phyloP scores from a whole-genome alignment of 2,329 filamentous ascomycete species.

The Aspergillus melleus region DNA sequence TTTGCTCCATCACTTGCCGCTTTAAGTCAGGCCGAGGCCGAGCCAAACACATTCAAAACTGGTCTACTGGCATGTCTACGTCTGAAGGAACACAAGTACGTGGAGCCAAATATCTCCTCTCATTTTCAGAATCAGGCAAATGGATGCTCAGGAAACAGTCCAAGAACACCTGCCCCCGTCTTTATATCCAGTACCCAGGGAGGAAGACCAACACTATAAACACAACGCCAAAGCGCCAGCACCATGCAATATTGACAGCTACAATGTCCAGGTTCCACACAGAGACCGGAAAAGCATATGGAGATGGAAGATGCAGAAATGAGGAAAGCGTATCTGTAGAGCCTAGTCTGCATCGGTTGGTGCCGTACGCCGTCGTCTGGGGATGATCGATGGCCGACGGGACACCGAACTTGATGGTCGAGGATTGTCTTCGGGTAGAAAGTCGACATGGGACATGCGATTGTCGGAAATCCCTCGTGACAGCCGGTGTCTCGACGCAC shows the following conservation, averaged over 20 bases:
- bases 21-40: constrained; percentile 5
- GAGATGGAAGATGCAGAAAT: not conserved
- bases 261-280: not conserved
- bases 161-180: too few species aligned
- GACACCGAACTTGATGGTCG: constrained; percentile 32
- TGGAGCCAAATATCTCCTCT: not conserved
- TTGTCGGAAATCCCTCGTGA: constrained; percentile 37
- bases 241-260: constrained; percentile 23
- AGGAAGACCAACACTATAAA: not conserved
- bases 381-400: constrained; percentile 38
- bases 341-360: constrained; percentile 41
- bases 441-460: constrained; percentile 38
- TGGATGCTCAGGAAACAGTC: not conserved
- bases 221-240: constrained; percentile 22
- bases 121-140: not conserved
- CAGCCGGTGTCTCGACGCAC: constrained; percentile 35
- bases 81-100: not conserved
- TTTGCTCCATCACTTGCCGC: constrained; percentile 5
- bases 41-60: not conserved
- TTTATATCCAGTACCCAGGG: not conserved
- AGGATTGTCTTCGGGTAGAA: constrained; percentile 39
- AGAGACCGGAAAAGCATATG: constrained; percentile 9
- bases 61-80: not conserved
- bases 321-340: constrained; percentile 11
- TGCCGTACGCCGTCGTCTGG: constrained; percentile 38